These are phyloP conservation scores for Microdochium nivale DNA, from an alignment of 2,329 filamentous ascomycete species.

Conservation along the genomic window DNA sequence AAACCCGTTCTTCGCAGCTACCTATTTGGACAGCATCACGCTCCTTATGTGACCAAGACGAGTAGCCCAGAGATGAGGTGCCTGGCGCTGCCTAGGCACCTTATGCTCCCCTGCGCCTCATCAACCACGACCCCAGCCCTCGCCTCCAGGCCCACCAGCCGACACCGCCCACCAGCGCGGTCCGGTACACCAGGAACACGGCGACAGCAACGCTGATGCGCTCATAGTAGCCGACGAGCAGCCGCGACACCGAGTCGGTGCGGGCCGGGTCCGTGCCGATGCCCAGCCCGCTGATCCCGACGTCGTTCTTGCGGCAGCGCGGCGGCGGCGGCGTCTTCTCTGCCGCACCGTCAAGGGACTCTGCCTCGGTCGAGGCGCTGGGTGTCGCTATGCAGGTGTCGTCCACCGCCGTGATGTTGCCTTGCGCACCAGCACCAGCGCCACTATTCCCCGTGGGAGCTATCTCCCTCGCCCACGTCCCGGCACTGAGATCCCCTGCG, in stretches of 20 bases:
- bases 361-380: too few species aligned
- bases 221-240: background rate
- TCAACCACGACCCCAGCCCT: background rate
- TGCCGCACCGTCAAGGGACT: too few species aligned
- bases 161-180: background rate
- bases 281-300: background rate
- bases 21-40: too few species aligned
- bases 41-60: too few species aligned
- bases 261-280: background rate
- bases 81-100: too few species aligned
- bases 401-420: background rate
- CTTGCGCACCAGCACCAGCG: background rate
- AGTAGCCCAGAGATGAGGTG: too few species aligned
- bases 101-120: background rate
- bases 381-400: background rate
- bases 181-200: background rate
- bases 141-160: background rate
- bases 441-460: background rate
- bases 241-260: background rate
- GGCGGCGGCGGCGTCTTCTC: too few species aligned
- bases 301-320: background rate
- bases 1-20: too few species aligned
- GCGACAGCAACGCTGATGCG: background rate
- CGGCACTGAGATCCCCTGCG: conserved; percentile 14
- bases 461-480: conserved; percentile 5